Percentiles rank a stretch among this genome's conserved stretches.
phyloP scores from a whole-genome alignment of 768 basidiomycete genomes.

The Kwoniella sp. region DNA sequence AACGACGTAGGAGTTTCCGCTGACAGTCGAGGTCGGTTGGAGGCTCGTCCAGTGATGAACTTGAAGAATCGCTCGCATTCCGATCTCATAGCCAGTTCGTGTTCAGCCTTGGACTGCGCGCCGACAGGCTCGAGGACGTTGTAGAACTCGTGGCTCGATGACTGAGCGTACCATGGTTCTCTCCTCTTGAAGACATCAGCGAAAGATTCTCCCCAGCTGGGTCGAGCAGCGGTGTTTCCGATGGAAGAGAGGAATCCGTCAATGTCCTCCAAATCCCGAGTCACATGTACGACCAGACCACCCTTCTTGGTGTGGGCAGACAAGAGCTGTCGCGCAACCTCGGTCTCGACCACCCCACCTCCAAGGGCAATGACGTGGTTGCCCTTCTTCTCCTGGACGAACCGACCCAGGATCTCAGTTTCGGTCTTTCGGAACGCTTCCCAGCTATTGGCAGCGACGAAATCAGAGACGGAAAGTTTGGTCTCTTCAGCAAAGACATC shows the following conservation, averaged over 20 bases:
- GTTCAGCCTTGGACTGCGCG: slow-evolving; percentile 53
- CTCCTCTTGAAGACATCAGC: slow-evolving; percentile 80
- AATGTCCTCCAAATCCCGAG: slow-evolving; percentile 77
- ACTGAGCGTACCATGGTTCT: slow-evolving; percentile 81
- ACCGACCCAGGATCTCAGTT: slow-evolving; percentile 66
- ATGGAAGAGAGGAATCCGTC: slow-evolving; percentile 69
- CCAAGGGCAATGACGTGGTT: slow-evolving; percentile 84
- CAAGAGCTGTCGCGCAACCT: slow-evolving; percentile 71
- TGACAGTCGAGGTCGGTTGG: slow-evolving; percentile 60
- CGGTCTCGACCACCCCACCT: slow-evolving; percentile 89
- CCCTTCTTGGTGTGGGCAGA: slow-evolving; percentile 64
- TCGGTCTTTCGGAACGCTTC: slow-evolving; percentile 83
- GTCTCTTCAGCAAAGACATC: slow-evolving; percentile 69
- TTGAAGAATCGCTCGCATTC: slow-evolving; percentile 85
- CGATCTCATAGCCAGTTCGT: slow-evolving; percentile 56
- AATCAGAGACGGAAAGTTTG: slow-evolving; percentile 67
- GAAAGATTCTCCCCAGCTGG: slow-evolving; percentile 84
- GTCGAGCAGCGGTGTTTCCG: slow-evolving; percentile 69
- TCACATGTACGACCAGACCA: slow-evolving; percentile 81
- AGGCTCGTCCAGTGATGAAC: slow-evolving; percentile 73
- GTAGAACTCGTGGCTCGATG: slow-evolving; percentile 77
- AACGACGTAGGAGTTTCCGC: slow-evolving; percentile 77
- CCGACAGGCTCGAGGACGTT: slow-evolving; percentile 62
- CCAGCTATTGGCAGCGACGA: slow-evolving; percentile 84
- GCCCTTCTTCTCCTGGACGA: slow-evolving; percentile 63